Conservation (phyloP, 2,329 filamentous ascomycete genomes). For the Geosmithia morbida region DNA sequence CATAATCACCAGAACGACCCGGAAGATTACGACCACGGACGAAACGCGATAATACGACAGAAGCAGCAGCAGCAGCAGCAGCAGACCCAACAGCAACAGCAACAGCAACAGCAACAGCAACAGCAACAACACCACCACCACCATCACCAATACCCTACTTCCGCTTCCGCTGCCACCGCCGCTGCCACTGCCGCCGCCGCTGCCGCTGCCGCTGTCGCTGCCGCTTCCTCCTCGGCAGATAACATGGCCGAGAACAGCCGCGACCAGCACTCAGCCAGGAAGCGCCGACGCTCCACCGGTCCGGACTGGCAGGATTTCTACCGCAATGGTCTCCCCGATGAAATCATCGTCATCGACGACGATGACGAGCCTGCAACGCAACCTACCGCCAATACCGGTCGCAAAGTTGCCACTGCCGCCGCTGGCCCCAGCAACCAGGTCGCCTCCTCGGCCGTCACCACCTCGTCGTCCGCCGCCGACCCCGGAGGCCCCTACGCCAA, state of each 20-base stretch:
- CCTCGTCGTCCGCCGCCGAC: slow-evolving; percentile 10
- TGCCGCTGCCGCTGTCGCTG: slow-evolving; percentile 8
- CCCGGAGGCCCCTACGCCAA: slow-evolving; percentile 45
- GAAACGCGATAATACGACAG: neutral
- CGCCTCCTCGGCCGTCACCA: slow-evolving; percentile 5
- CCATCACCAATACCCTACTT: neutral
- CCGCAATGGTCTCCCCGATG: slow-evolving; percentile 68
- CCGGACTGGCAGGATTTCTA: slow-evolving; percentile 74
- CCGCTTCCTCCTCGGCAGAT: slow-evolving; percentile 11
- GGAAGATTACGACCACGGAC: no score
- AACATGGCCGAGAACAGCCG: slow-evolving; percentile 11
- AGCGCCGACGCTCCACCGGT: slow-evolving; percentile 43
- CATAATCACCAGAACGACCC: neutral
- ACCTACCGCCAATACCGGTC: slow-evolving; percentile 30
- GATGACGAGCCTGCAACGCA: slow-evolving; percentile 37
- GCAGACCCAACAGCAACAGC: neutral
- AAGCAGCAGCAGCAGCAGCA: neutral
- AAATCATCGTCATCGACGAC: slow-evolving; percentile 74
- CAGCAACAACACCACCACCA: slow-evolving; percentile 1
- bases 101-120: slow-evolving; percentile 1
- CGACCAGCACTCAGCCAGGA: slow-evolving; percentile 19
- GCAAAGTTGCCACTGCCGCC: slow-evolving; percentile 20
- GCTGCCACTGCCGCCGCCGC: slow-evolving; percentile 7
- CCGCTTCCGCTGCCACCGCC: slow-evolving; percentile 7
- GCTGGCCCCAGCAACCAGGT: slow-evolving; percentile 1